Percentiles rank a stretch among this genome's conserved stretches.
Evolutionary conservation across 331 rosid genomes (phyloP).

Genomic region (Rosa hybrid): DNA sequence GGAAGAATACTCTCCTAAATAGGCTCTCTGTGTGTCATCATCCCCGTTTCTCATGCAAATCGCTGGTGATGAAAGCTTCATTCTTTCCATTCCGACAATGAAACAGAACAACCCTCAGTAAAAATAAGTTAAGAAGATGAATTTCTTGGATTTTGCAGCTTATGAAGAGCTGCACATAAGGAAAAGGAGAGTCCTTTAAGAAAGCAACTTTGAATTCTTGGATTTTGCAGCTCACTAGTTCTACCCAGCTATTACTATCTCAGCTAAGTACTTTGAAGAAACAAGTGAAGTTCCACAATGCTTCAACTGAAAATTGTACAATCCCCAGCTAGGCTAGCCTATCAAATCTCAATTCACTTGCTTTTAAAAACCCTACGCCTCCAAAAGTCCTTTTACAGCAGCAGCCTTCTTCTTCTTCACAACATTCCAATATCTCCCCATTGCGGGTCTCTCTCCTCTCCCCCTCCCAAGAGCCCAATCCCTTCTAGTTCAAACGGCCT

Average conservation of each 20-base stretch:
- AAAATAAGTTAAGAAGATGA: neutral
- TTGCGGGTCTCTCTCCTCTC: conserved; percentile 78
- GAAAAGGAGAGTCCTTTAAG: neutral
- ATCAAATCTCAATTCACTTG: conserved; percentile 76
- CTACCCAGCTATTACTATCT: neutral
- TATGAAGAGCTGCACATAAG: neutral
- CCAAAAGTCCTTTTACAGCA: conserved; percentile 46
- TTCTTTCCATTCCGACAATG: neutral
- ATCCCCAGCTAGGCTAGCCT: conserved; percentile 87
- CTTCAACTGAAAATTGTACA: conserved; percentile 79
- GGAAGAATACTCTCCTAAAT: too few relatives aligned
- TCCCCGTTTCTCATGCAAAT: neutral
- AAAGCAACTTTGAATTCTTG: neutral
- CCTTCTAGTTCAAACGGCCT: conserved; percentile 75
- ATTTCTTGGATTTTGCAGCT: neutral
- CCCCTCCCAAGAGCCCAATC: conserved; percentile 90
- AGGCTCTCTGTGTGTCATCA: neutral
- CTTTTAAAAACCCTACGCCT: conserved; percentile 69
- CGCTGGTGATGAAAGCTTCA: neutral
- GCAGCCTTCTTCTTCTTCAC: conserved; percentile 22
- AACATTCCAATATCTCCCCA: conserved; percentile 52
- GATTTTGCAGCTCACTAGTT: too few relatives aligned
- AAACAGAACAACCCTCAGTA: neutral
- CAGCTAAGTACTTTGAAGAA: neutral
- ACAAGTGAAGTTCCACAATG: conserved; percentile 36